Conservation (phyloP, 257 asterid genomes). For the Solanum sparsipilum region DNA sequence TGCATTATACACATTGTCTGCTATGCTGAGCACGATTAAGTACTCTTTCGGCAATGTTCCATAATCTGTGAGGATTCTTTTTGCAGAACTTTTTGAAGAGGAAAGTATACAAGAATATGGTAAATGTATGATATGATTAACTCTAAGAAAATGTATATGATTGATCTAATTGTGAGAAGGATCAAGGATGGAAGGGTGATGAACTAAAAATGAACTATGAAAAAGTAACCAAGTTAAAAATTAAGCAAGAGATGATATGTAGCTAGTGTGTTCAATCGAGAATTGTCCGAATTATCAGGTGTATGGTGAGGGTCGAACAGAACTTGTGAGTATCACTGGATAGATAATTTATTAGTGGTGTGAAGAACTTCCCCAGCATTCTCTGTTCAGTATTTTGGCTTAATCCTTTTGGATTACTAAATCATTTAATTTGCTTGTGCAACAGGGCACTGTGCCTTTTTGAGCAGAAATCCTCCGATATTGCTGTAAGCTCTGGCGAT, state of each 20-base stretch:
- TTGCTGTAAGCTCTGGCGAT: slow-evolving; percentile 44
- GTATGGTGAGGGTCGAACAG: neutral
- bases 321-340: neutral
- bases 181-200: neutral
- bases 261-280: neutral
- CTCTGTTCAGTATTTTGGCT: neutral
- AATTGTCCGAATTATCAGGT: neutral
- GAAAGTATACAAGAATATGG: neutral
- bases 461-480: slow-evolving; percentile 84
- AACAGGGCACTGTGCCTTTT: slow-evolving; percentile 65
- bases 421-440: slow-evolving; percentile 7
- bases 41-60: neutral
- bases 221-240: neutral
- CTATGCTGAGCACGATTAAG: neutral
- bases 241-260: neutral
- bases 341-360: neutral
- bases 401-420: neutral
- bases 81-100: neutral
- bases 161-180: neutral
- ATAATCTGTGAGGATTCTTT: neutral
- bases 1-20: neutral
- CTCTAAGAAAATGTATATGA: neutral
- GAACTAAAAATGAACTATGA: neutral
- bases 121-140: neutral
- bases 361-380: neutral